Evolutionary conservation across 2,329 filamentous ascomycete genomes (phyloP).

Genomic region (Pseudodiploospora longispora): DNA sequence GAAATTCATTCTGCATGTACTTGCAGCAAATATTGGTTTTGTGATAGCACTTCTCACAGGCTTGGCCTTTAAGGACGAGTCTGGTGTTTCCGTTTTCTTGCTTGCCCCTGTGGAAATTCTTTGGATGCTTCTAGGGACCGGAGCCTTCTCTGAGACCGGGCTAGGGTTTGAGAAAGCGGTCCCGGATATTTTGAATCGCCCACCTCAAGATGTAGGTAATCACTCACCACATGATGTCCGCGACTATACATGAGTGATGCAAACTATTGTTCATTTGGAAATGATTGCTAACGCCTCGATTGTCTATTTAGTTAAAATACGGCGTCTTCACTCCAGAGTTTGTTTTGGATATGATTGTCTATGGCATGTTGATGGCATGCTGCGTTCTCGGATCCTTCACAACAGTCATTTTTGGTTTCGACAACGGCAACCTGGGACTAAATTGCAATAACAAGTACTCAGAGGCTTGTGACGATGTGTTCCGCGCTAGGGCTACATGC

Average conservation of each 20-base stretch:
- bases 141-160: conserved; percentile 62
- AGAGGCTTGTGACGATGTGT: conserved; percentile 46
- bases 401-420: conserved; percentile 47
- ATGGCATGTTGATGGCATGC: conserved; percentile 56
- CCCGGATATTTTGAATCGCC: conserved; percentile 57
- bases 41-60: conserved; percentile 59
- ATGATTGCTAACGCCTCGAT: too few species aligned
- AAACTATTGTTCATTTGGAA: too few species aligned
- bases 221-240: too few species aligned
- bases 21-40: conserved; percentile 60
- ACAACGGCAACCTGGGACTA: conserved; percentile 46
- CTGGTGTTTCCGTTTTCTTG: conserved; percentile 59
- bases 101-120: conserved; percentile 64
- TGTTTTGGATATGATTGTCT: conserved; percentile 53
- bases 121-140: conserved; percentile 69
- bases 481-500: conserved; percentile 56
- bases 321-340: conserved; percentile 60
- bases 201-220: conserved; percentile 49
- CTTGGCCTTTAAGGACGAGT: conserved; percentile 57
- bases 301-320: conserved; percentile 5
- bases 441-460: conserved; percentile 50
- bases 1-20: conserved; percentile 59
- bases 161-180: conserved; percentile 61
- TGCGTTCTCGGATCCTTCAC: conserved; percentile 50
- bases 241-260: too few species aligned